Percentiles rank a stretch among this genome's conserved stretches.
These are phyloP conservation scores for Eimeria tenella DNA, from an alignment of 169 alveolate species.

Conservation along the genomic window DNA sequence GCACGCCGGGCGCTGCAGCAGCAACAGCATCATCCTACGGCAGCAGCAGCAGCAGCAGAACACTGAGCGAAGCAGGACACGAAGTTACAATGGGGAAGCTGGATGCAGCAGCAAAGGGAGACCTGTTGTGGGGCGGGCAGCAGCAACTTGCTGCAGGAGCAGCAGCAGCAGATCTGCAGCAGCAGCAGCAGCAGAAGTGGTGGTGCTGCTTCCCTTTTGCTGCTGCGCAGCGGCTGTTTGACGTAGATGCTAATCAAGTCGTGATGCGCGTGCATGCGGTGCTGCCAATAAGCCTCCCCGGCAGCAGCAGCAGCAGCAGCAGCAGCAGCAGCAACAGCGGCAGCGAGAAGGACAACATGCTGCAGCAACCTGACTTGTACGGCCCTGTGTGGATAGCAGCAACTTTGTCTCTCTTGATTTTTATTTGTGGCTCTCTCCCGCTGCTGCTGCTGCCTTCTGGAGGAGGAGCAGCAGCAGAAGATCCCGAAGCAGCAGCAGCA, in stretches of 20 bases:
- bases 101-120: conserved; percentile 21
- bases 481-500: conserved; percentile 16
- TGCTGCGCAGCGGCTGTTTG: conserved; percentile 53
- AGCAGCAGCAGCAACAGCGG: too few species aligned
- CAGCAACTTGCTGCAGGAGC: not conserved
- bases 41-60: conserved; percentile 64
- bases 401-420: not conserved
- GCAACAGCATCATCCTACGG: not conserved
- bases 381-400: conserved; percentile 39
- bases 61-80: not conserved
- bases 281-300: conserved; percentile 11
- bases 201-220: conserved; percentile 52
- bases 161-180: conserved; percentile 22
- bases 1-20: conserved; percentile 15
- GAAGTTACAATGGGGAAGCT: not conserved
- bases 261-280: conserved; percentile 32
- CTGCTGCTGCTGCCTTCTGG: conserved; percentile 28
- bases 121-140: not conserved
- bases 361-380: conserved; percentile 45
- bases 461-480: not conserved
- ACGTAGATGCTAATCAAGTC: conserved; percentile 1
- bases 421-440: not conserved
- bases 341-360: conserved; percentile 13
- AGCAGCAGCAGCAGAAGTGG: conserved; percentile 43
- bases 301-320: conserved; percentile 49